A percentile compares a stretch with the other conserved stretches of the same genome.
Evolutionary conservation across 345 rosid species (phyloP).

Genomic region (Reutealis trisperma): DNA sequence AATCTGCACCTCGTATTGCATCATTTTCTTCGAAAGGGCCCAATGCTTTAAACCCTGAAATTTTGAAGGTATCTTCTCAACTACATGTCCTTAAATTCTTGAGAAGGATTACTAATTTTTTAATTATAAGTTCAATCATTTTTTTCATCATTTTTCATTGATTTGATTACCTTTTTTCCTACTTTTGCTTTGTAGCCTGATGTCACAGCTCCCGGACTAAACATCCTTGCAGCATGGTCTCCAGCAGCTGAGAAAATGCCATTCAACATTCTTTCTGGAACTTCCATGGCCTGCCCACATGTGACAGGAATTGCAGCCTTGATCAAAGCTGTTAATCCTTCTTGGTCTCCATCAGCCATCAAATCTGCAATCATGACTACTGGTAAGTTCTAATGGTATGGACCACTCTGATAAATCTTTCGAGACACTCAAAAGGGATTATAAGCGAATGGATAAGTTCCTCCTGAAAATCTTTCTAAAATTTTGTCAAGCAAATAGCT

Average conservation of each 20-base stretch:
- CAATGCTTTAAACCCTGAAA: conserved; percentile 51
- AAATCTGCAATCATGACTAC: conserved; percentile 82
- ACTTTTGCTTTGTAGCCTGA: conserved; percentile 49
- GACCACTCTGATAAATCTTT: not conserved
- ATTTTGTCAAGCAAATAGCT: not conserved
- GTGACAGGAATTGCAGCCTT: conserved; percentile 64
- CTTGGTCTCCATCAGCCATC: conserved; percentile 60
- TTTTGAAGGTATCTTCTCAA: conserved; percentile 45
- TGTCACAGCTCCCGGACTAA: conserved; percentile 56
- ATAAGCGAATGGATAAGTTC: not conserved
- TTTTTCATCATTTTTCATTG: not conserved
- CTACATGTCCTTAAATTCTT: not conserved
- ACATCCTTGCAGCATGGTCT: conserved; percentile 64
- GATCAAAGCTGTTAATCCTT: conserved; percentile 53
- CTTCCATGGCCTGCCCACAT: conserved; percentile 79
- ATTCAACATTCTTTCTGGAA: conserved; percentile 58
- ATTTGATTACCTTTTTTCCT: not conserved
- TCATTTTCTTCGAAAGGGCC: conserved; percentile 61
- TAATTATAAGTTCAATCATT: not conserved
- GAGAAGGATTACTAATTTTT: not conserved
- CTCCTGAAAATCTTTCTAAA: not conserved
- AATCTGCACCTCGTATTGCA: conserved; percentile 51
- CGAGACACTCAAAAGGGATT: not conserved
- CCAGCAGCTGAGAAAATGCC: conserved; percentile 47
- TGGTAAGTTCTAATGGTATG: conserved; percentile 32